A percentile compares a stretch with the other conserved stretches of the same genome.
These are phyloP conservation scores for Mortierella sp. DNA, from an alignment of 371 early-diverging fungal genomes.

Conservation along the genomic window DNA sequence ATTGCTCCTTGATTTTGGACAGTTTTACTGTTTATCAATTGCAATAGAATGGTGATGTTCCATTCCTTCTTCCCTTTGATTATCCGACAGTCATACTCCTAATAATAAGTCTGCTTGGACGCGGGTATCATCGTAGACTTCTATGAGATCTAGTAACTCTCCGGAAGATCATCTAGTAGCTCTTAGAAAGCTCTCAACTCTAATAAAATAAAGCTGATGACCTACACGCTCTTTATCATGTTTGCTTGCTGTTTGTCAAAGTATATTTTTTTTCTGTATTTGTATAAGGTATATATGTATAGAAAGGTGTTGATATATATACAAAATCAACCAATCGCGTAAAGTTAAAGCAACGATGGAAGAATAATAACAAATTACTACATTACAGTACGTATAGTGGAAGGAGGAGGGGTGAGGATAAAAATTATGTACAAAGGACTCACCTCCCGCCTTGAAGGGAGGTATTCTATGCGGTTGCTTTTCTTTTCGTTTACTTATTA, in stretches of 20 bases:
- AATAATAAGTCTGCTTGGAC: too few relatives aligned
- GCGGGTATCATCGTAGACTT: too few relatives aligned
- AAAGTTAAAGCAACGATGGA: neutral
- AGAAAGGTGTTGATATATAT: neutral
- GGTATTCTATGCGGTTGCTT: neutral
- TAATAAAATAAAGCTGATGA: too few relatives aligned
- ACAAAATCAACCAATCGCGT: neutral
- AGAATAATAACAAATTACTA: slow-evolving; percentile 1
- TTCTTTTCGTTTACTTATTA: slow-evolving; percentile 1
- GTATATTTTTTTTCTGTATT: neutral
- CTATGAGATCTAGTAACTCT: too few relatives aligned
- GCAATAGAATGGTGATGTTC: too few relatives aligned
- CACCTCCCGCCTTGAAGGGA: neutral
- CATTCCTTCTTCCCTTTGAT: too few relatives aligned
- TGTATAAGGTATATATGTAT: neutral
- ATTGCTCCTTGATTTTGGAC: too few relatives aligned
- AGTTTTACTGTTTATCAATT: too few relatives aligned
- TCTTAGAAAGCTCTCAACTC: too few relatives aligned
- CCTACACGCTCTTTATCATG: neutral
- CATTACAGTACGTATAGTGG: neutral
- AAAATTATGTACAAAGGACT: slow-evolving; percentile 7
- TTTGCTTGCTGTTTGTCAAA: neutral
- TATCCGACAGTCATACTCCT: too few relatives aligned
- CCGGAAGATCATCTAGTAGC: too few relatives aligned
- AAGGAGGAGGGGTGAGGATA: neutral